Conservation (phyloP, 257 asterid genomes). For the Jaltomata sinuosa region DNA sequence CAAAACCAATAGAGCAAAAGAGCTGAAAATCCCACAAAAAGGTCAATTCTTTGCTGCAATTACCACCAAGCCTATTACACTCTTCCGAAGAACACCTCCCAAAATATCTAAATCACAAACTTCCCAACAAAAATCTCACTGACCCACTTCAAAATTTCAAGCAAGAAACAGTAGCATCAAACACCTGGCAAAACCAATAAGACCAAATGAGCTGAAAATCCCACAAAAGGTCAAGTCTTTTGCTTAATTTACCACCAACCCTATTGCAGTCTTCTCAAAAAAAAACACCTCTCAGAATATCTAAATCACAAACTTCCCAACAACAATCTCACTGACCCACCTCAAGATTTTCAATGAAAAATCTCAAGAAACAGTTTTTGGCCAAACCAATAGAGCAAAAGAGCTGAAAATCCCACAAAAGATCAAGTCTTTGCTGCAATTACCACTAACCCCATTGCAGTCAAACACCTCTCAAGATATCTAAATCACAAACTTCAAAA, state of each 20-base stretch:
- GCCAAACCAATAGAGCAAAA: background rate
- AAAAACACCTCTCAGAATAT: too few relatives aligned
- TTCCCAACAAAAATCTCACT: constrained; percentile 6
- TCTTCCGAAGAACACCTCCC: constrained; percentile 3
- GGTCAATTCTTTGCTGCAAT: constrained; percentile 20
- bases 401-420: background rate
- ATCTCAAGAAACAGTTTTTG: background rate
- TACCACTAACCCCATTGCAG: constrained; percentile 17
- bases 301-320: constrained; percentile 4
- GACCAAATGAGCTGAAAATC: background rate
- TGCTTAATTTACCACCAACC: too few relatives aligned
- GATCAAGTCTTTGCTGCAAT: constrained; percentile 20
- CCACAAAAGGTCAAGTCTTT: background rate
- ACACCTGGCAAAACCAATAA: background rate
- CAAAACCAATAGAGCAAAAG: background rate
- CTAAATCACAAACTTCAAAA: constrained; percentile 5
- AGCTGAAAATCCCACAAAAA: background rate
- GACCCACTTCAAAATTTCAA: constrained; percentile 10
- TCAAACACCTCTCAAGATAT: constrained; percentile 2
- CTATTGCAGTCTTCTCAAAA: too few relatives aligned
- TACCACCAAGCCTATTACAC: constrained; percentile 15
- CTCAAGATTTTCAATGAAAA: background rate
- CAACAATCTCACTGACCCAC: constrained; percentile 14
- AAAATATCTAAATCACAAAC: constrained; percentile 7
- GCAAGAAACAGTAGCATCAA: background rate